Base-by-base conservation (phyloP, 2,329 filamentous ascomycete genomes). In the Fusarium robinianum region DNA sequence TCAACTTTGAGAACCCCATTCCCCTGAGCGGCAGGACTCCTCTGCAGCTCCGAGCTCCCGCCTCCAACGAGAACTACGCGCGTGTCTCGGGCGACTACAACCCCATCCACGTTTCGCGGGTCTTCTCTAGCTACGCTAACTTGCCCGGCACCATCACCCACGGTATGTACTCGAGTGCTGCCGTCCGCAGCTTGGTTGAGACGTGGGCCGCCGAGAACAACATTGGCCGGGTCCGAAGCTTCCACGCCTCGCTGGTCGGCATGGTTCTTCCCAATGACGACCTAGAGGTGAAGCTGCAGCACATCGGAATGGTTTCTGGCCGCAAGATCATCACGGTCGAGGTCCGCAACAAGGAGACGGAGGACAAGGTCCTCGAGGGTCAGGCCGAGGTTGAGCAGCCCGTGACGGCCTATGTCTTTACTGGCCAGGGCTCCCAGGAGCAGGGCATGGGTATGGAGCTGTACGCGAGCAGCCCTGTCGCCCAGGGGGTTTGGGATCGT, bases 361-460 rank as follows among this genome's bases (percentile, higher is more conserved):
- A 96, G 66, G 94, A 97, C 60, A 97, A 96, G 78, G 90, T 99
- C 9, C 78, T 99, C 5, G 76, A 96, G 36, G 94, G 90, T 64
- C 92, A 97, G 72, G 94, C 94, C 17, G 94, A 99, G 71, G 90
- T 99, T 46, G 94, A 99, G 72, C 94, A 99, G 68, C 95, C 95
- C 6, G 90, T 94, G 22, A 95, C 92, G 2, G 86, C 94, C 5
- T 99, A 99, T 63, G 90, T 99, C 59, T 99, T 99, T 72, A 99
- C 95, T 53, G 94, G 94, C 42, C 94, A 99, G 71, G 94, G 94
- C 61, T 96, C 91, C 36, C 95, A 99, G 71, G 94, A 99, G 71
- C 94, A 99, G 70, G 94, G 94, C 51, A 99, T 99, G 94, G 94
- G 94, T 72, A 99, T 99, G 94, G 94, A 97, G 64, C 79, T 99